A percentile compares a stretch with the other conserved stretches of the same genome.
Conservation (phyloP, 2,329 filamentous ascomycete species). For the Fusarium cicatricum region DNA sequence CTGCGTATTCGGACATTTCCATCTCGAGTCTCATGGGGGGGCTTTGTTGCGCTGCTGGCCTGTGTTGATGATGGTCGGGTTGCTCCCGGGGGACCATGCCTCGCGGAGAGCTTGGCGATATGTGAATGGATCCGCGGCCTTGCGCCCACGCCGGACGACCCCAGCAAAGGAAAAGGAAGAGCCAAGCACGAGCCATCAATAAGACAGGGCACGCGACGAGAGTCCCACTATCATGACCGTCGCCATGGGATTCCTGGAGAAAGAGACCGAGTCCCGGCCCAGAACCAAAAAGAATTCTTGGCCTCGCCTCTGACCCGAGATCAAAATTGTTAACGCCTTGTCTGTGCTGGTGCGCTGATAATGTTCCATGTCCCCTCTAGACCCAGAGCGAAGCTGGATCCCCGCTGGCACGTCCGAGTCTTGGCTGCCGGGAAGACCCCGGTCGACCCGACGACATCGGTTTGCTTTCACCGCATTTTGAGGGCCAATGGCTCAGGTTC, state of each 20-base stretch:
- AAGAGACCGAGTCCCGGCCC: background rate
- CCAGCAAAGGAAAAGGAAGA: slow-evolving; percentile 1
- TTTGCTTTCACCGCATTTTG: slow-evolving; percentile 44
- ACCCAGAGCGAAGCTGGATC: slow-evolving; percentile 5
- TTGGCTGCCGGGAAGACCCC: slow-evolving; percentile 38
- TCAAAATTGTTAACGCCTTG: slow-evolving; percentile 1
- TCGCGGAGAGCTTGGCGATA: slow-evolving; percentile 18
- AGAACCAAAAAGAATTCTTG: background rate
- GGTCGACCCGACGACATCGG: slow-evolving; percentile 31
- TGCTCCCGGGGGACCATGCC: no score
- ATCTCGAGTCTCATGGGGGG: slow-evolving; percentile 1
- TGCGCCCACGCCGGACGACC: slow-evolving; percentile 26
- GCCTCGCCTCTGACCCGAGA: slow-evolving; percentile 8
- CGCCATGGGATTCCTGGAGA: slow-evolving; percentile 29
- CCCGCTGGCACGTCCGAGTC: slow-evolving; percentile 3
- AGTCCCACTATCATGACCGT: slow-evolving; percentile 34
- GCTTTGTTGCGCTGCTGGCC: background rate
- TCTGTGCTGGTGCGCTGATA: no score
- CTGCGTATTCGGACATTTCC: slow-evolving; percentile 27
- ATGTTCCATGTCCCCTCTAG: no score
- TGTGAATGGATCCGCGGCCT: slow-evolving; percentile 18
- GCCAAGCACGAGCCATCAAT: slow-evolving; percentile 28
- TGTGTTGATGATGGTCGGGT: background rate
- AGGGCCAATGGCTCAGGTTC: slow-evolving; percentile 35
- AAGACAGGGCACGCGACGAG: slow-evolving; percentile 28